Conservation (phyloP, 176 grass and related monocot species). For the Oryza meyeriana region DNA sequence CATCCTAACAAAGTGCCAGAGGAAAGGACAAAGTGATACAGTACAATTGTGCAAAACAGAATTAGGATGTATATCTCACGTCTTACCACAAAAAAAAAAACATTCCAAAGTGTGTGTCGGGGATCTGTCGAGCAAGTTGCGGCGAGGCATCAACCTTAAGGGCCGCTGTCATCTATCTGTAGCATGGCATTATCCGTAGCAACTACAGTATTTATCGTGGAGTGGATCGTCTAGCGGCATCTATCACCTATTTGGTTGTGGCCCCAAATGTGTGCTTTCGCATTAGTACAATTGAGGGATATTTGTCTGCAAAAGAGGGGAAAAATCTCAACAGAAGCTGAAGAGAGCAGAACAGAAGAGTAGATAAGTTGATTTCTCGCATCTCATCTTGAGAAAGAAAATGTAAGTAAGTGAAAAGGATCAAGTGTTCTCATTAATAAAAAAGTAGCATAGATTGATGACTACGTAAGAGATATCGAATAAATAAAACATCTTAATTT, state of each 20-base stretch:
- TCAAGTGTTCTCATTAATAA: no score
- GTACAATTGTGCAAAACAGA: not conserved
- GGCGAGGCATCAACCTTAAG: constrained; percentile 54
- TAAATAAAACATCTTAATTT: no score
- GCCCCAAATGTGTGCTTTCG: no score
- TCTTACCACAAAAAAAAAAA: constrained; percentile 93
- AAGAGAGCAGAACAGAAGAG: no score
- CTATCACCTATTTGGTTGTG: not conserved
- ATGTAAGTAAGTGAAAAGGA: no score
- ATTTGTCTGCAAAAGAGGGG: no score
- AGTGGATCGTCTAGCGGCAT: not conserved
- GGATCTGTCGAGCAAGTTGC: constrained; percentile 45
- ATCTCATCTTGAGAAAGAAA: no score
- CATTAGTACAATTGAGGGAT: no score
- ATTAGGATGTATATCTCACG: not conserved
- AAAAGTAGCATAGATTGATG: no score
- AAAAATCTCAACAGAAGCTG: no score
- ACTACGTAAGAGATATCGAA: no score
- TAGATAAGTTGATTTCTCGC: no score
- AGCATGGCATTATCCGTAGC: constrained; percentile 1
- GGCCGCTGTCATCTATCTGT: constrained; percentile 35
- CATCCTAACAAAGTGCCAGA: not conserved
- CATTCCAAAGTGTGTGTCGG: constrained; percentile 68
- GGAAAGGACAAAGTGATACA: not conserved
- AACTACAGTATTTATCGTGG: not conserved